Percentiles rank a stretch among this genome's conserved stretches.
Evolutionary conservation across 2,329 filamentous ascomycete genomes (phyloP).

Genomic region (Colletotrichum sp.): DNA sequence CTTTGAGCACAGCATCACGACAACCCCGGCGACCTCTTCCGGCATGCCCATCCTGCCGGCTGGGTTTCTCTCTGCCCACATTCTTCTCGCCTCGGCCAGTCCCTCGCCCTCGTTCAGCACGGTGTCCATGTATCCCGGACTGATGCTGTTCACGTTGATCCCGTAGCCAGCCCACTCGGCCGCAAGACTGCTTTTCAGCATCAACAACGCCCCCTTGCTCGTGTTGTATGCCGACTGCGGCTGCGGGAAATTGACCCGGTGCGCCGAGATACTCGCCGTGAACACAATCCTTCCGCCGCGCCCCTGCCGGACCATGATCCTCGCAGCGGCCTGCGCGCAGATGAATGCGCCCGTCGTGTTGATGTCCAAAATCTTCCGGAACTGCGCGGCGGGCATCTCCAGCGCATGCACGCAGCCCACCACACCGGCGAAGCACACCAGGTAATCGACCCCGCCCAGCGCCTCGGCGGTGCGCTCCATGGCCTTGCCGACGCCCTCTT

Average conservation of each 20-base stretch:
- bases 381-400: conserved; percentile 63
- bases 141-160: conserved; percentile 73
- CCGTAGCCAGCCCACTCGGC: conserved; percentile 77
- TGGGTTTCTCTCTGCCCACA: conserved; percentile 66
- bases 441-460: conserved; percentile 62
- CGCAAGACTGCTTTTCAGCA: conserved; percentile 68
- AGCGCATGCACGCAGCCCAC: conserved; percentile 67
- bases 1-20: conserved; percentile 64
- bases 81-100: conserved; percentile 54
- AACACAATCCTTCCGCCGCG: conserved; percentile 68
- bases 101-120: conserved; percentile 72
- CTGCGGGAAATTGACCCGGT: conserved; percentile 74
- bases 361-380: conserved; percentile 69
- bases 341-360: conserved; percentile 76
- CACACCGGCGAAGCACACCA: conserved; percentile 71
- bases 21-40: conserved; percentile 66
- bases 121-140: conserved; percentile 80
- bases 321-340: conserved; percentile 67
- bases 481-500: conserved; percentile 63
- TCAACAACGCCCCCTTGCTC: conserved; percentile 70
- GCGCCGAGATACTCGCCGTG: conserved; percentile 71
- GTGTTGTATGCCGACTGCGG: conserved; percentile 77
- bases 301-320: conserved; percentile 55
- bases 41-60: conserved; percentile 69
- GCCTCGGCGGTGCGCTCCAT: conserved; percentile 67